Percentiles rank a stretch among this genome's conserved stretches.
phyloP scores from a whole-genome alignment of 306 rosid genomes.

The Begonia fuchsioides region DNA sequence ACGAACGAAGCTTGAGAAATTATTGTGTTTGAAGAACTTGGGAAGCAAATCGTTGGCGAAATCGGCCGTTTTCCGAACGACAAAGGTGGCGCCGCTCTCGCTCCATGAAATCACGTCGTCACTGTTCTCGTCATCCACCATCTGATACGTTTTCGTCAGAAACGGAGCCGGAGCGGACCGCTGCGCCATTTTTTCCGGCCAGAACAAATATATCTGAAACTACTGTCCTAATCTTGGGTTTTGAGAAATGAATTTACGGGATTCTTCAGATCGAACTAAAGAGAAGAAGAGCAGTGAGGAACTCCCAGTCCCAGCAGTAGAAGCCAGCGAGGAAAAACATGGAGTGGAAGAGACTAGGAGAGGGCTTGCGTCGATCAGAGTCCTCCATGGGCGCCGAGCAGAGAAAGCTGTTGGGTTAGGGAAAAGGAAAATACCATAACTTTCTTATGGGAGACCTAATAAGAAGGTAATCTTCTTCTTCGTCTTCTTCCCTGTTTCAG shows the following conservation, averaged over 20 bases:
- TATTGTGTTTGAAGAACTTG: conserved; percentile 77
- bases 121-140: conserved; percentile 64
- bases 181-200: conserved; percentile 47
- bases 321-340: conserved; percentile 65
- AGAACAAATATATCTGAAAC: not conserved
- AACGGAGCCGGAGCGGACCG: conserved; percentile 87
- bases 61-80: conserved; percentile 88
- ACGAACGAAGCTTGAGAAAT: conserved; percentile 96
- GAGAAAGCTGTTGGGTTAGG: conserved; percentile 1
- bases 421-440: conserved; percentile 35
- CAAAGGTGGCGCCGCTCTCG: conserved; percentile 52
- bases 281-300: conserved; percentile 90
- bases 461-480: not conserved
- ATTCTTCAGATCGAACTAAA: conserved; percentile 22
- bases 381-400: conserved; percentile 30
- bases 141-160: conserved; percentile 59
- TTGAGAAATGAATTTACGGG: not conserved
- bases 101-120: conserved; percentile 80
- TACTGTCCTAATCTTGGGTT: too few species aligned
- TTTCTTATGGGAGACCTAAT: not conserved
- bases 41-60: conserved; percentile 87
- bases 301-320: conserved; percentile 97
- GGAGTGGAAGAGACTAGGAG: conserved; percentile 25
- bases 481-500: not conserved
- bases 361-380: conserved; percentile 36